Percentiles rank a stretch among this genome's conserved stretches.
phyloP scores from a whole-genome alignment of 257 asterid genomes.

The Jacaranda mimosifolia region DNA sequence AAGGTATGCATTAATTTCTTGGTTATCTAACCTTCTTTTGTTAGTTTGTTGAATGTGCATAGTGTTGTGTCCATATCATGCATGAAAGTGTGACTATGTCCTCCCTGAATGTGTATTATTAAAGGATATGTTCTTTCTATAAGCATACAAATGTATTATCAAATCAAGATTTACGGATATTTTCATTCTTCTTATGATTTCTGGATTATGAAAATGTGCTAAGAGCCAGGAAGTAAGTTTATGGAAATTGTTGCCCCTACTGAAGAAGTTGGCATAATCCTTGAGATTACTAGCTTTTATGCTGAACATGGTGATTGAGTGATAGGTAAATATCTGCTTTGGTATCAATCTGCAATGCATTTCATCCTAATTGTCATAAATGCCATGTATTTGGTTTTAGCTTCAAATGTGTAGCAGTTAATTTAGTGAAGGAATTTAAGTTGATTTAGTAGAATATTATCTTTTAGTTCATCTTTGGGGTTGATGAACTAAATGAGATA shows the following conservation, averaged over 20 bases:
- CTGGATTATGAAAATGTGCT: slow-evolving; percentile 85
- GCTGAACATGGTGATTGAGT: slow-evolving; percentile 94
- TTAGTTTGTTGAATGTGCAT: no score
- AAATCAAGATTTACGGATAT: slow-evolving; percentile 21
- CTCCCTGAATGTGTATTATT: slow-evolving; percentile 14
- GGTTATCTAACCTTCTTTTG: no score
- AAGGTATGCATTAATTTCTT: no score
- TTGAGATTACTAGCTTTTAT: slow-evolving; percentile 89
- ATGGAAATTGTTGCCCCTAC: slow-evolving; percentile 67
- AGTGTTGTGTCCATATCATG: no score
- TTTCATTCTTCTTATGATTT: slow-evolving; percentile 28
- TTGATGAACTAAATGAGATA: slow-evolving; percentile 24
- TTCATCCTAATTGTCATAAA: not conserved
- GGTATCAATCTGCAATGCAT: slow-evolving; percentile 7
- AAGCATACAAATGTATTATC: not conserved
- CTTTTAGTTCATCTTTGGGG: not conserved
- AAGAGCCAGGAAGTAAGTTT: slow-evolving; percentile 84
- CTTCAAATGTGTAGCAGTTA: slow-evolving; percentile 2
- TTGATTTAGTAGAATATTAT: not conserved
- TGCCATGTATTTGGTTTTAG: slow-evolving; percentile 18
- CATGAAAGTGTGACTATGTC: not conserved
- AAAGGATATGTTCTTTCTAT: slow-evolving; percentile 1
- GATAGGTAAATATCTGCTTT: slow-evolving; percentile 61
- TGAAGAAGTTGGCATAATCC: slow-evolving; percentile 84
- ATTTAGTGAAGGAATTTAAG: not conserved